Evolutionary conservation across 345 rosid species (phyloP), one percentile per base, ranked within the genome.

Genomic region (Moricandia arvensis): DNA sequence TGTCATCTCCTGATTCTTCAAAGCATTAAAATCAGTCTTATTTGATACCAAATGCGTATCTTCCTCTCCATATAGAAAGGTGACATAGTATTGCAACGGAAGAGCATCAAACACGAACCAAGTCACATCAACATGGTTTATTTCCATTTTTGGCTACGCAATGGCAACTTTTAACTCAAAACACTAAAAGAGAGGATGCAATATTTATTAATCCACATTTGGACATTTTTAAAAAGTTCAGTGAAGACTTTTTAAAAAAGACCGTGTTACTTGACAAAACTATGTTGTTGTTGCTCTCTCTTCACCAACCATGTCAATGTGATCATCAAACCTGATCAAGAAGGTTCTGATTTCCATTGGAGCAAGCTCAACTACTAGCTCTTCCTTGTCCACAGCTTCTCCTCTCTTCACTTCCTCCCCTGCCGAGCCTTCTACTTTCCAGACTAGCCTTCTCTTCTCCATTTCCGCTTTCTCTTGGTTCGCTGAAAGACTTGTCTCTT

Each of bases 311-410:
- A 65, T 43, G 49, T 82, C 68, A 73, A 45, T 68, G 60, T 29
- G 64, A 69, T 72, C 53, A 70, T 78, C 82, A 30, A 78, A 75
- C 58, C 45, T 51, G 30, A 77, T 68, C 43, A 89, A 17, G 66
- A 94, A 94, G 30, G 98, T 91, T 18, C 98, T 87, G 43, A 94
- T 91, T 81, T 94, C 97, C 97, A 91, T 91, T 0, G 97, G 98
- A 43, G 88, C 86, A 61, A 94, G 94, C 77, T 91, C 90, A 55
- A 89, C 96, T 59, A 82, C 93, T 79, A 94, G 79, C 71, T 86
- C 61, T 4, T 63, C 58, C 5, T 89, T 86, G 75, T 94, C 92
- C 6, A 91, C 71, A 0, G 84, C 80, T 38, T 80, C 79, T 41
- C 98, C 98, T 81, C 96, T 85, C 31, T 38, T 53, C 27, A 57